Base-by-base conservation (phyloP, 2,329 filamentous ascomycete species). In the Rugonectria rugulosa region DNA sequence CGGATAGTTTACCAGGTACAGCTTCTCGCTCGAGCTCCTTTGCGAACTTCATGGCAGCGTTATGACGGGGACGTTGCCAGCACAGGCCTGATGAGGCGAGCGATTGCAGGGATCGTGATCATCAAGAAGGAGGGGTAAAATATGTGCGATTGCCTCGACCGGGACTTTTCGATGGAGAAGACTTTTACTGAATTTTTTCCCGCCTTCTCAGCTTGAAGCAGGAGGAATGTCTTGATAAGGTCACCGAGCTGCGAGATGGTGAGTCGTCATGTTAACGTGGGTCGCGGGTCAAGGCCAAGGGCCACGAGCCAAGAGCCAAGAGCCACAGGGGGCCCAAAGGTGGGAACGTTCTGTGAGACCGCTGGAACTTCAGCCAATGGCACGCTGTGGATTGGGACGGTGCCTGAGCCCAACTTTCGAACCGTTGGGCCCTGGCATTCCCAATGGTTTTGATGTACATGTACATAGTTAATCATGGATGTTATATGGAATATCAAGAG, bases 1-100 rank as follows among this genome's bases (percentile, higher is more conserved):
- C 43, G 49, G 41, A 54, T 44, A 36, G 63, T 75, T 71, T 72
- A 87, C 85, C 93, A 70, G 93, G 93, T 62, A 97, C 92, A 49
- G 92, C 84, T 68, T 96, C 90, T 70, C 90, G 85, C 71, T 97
- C 91, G 60, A 97, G 82, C 77, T 96, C 91, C 72, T 89, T 89
- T 53, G 83, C 85, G 65, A 88, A 88, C 74, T 87, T 88, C 84
- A 87, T 87, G 75, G 71, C 57, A 26, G 48, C 41, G 19, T 11
- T 17, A 38, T 38, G 36, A 21, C 17, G 48, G 43, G 44, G 31
- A 23, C 47, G 29, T 23, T 32, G 46, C 43, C 56, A 64, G 53
- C 50, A 59, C 23, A 38, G 38, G 34, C 24, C 53, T 52, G 37
- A 44, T 50, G 34, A 46, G 48, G 45, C 54, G 34, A 37, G 19